Evolutionary conservation across 495 filamentous ascomycete species (phyloP).

Genomic region (Aspergillus olivimuriae): DNA sequence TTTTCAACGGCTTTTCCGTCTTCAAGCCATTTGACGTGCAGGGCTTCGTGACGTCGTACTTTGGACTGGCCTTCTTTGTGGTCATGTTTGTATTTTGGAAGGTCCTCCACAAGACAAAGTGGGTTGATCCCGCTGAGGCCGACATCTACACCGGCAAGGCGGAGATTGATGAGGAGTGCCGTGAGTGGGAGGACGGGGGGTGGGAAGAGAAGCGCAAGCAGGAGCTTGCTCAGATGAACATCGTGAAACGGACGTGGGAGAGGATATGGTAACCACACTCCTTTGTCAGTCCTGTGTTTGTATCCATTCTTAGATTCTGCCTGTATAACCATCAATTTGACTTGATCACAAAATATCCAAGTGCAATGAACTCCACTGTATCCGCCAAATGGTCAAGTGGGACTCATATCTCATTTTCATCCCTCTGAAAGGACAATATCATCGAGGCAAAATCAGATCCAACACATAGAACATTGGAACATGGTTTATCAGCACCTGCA

Average conservation of each 20-base stretch:
- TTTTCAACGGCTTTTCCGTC: conserved; percentile 29
- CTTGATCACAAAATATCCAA: no score
- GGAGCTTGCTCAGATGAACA: conserved; percentile 22
- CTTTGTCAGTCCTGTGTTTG: background rate
- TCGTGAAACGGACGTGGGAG: conserved; percentile 20
- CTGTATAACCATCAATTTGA: no score
- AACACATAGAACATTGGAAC: no score
- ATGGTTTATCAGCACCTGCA: no score
- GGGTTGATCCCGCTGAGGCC: conserved; percentile 19
- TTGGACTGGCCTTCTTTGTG: conserved; percentile 25
- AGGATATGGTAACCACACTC: conserved; percentile 22
- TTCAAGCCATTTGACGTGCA: conserved; percentile 27
- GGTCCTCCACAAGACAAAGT: conserved; percentile 21
- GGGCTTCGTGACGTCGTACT: conserved; percentile 30
- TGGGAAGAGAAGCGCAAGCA: conserved; percentile 19
- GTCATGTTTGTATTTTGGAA: conserved; percentile 32
- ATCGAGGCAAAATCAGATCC: no score
- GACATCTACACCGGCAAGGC: conserved; percentile 26
- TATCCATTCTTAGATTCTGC: background rate
- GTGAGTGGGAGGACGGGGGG: conserved; percentile 27
- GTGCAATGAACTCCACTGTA: no score
- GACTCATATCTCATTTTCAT: no score
- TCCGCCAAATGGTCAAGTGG: no score
- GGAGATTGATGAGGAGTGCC: conserved; percentile 28
- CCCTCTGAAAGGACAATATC: no score